Base-by-base conservation (phyloP, 805 yeast genomes). In the Maudiozyma pseudohumilis region DNA sequence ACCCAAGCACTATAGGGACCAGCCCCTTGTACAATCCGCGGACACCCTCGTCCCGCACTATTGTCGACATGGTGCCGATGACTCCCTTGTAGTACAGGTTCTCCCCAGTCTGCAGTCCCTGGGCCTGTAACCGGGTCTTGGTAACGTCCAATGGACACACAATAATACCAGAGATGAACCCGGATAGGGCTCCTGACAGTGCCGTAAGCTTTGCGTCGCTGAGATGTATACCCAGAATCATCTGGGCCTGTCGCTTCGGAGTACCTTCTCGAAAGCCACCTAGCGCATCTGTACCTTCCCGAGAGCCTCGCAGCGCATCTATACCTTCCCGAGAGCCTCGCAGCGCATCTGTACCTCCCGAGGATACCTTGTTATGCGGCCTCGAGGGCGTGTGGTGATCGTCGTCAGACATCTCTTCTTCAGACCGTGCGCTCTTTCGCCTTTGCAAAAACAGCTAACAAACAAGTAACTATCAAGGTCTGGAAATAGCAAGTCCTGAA, bases 91-190 rank as follows among this genome's bases (percentile, higher is more conserved):
- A 78, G 55, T 66, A 70, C 4, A 49, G 51, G 28, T 48, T 46
- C 25, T 49, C 52, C 10, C 40, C 39, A 4, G 50, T 35, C 36
- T 53, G 55, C 23, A 68, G 74, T 6, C 95, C 95, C 55, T 85
- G 95, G 1, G 96, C 96, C 61, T 89, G 98, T 32, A 88, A 68
- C 49, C 95, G 65, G 5, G 98, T 92, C 60, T 92, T 92, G 11
- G 92, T 89, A 34, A 92, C 98, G 55, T 92, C 98, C 24, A 92
- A 63, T 0, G 98, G 98, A 60, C 97, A 92, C 6, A 92, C 98
- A 2, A 75, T 68, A 2, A 88, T 71, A 0, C 97, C 97, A 0
- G 96, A 78, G 6, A 84, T 53, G 47, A 92, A 81, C 2, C 98
- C 98, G 1, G 96, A 85, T n/a, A 86, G 60, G 1, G 96, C 96